Evolutionary conservation across 2,329 filamentous ascomycete species (phyloP).

Genomic region (Cladosporium colombiae): DNA sequence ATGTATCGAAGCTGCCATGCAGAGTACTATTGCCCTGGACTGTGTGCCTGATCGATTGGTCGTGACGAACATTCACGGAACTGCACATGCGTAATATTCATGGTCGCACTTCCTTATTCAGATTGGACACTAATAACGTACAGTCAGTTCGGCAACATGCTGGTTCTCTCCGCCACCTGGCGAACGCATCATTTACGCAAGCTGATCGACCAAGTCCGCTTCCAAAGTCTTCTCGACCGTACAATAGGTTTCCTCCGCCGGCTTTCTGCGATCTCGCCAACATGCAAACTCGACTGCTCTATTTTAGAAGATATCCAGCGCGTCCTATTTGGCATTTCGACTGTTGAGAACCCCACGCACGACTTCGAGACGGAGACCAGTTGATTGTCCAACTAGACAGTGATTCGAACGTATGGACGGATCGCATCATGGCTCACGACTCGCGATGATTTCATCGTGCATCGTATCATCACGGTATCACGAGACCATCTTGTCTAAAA

Average conservation of each 20-base stretch:
- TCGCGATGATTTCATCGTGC: too few species aligned
- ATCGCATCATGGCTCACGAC: too few species aligned
- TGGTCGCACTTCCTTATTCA: background rate
- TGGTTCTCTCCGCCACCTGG: slow-evolving; percentile 81
- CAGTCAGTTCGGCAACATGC: slow-evolving; percentile 94
- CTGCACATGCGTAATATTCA: slow-evolving; percentile 85
- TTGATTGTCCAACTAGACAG: too few species aligned
- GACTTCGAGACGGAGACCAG: too few species aligned
- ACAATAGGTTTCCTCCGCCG: slow-evolving; percentile 76
- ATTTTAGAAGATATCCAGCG: slow-evolving; percentile 63
- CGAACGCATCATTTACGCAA: slow-evolving; percentile 45
- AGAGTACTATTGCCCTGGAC: slow-evolving; percentile 83
- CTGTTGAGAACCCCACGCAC: too few species aligned
- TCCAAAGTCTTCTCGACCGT: slow-evolving; percentile 64
- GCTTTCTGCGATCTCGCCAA: slow-evolving; percentile 71
- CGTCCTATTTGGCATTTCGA: slow-evolving; percentile 32
- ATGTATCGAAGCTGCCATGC: slow-evolving; percentile 73
- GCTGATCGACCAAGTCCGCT: slow-evolving; percentile 55
- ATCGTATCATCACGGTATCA: too few species aligned
- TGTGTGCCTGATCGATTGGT: slow-evolving; percentile 68
- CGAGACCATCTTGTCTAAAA: too few species aligned
- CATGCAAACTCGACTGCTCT: slow-evolving; percentile 69
- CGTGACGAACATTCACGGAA: slow-evolving; percentile 95
- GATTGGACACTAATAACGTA: slow-evolving; percentile 29
- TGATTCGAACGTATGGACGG: too few species aligned